Percentiles rank a stretch among this genome's conserved stretches.
These are phyloP conservation scores for Cordyceps pruinosa DNA, from an alignment of 2,329 filamentous ascomycete species.

Conservation along the genomic window DNA sequence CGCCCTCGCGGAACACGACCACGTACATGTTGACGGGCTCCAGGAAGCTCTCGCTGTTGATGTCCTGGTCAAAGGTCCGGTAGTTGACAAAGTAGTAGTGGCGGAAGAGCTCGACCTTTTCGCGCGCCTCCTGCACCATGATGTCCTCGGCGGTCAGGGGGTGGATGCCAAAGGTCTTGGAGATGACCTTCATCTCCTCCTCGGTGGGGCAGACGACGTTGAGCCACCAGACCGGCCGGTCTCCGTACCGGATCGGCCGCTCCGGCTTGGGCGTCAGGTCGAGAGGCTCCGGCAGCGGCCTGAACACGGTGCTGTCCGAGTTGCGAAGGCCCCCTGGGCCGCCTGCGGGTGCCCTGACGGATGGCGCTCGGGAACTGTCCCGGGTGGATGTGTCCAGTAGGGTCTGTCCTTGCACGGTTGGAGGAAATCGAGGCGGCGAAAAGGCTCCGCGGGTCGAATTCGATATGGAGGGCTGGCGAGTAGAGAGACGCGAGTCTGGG, in stretches of 20 bases:
- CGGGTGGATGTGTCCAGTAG: slow-evolving; percentile 24
- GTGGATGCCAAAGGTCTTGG: slow-evolving; percentile 92
- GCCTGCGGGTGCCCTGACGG: slow-evolving; percentile 42
- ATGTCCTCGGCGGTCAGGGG: slow-evolving; percentile 94
- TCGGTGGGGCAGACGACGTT: slow-evolving; percentile 89
- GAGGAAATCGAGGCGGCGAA: slow-evolving; percentile 20
- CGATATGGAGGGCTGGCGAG: slow-evolving; percentile 39
- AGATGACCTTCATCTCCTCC: slow-evolving; percentile 88
- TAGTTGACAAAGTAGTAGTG: slow-evolving; percentile 99
- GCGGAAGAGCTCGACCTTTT: slow-evolving; percentile 95
- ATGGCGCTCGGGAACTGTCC: slow-evolving; percentile 27
- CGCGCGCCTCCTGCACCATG: slow-evolving; percentile 91
- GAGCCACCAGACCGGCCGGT: slow-evolving; percentile 93
- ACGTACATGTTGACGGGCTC: slow-evolving; percentile 97
- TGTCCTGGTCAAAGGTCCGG: slow-evolving; percentile 93
- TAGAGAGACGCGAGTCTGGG: slow-evolving; percentile 36
- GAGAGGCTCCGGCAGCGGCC: slow-evolving; percentile 26
- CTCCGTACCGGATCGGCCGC: slow-evolving; percentile 57
- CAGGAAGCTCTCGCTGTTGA: slow-evolving; percentile 79
- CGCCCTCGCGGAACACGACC: slow-evolving; percentile 90
- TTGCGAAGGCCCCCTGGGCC: not conserved
- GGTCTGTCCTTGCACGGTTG: not conserved
- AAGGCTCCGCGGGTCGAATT: slow-evolving; percentile 22
- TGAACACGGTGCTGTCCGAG: slow-evolving; percentile 19
- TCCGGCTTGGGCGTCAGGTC: slow-evolving; percentile 19